These are phyloP conservation scores for Yamadazyma dushanensis DNA, from an alignment of 1,139 yeast genomes.

Conservation along the genomic window DNA sequence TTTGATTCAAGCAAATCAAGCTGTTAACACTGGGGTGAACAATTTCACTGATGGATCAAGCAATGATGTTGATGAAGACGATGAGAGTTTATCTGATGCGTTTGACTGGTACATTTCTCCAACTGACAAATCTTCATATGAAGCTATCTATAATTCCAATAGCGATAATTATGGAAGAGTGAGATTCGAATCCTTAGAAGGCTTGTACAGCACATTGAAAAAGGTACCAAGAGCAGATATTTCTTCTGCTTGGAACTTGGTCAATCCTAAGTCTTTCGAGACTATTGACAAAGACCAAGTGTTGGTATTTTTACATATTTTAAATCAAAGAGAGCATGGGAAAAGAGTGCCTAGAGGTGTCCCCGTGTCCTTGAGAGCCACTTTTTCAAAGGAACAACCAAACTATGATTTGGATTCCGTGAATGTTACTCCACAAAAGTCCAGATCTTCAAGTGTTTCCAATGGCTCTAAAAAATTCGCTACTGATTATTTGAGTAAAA, in stretches of 20 bases:
- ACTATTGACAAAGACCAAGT: conserved; percentile 94
- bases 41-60: conserved; percentile 36
- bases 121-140: conserved; percentile 74
- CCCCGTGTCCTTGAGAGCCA: conserved; percentile 89
- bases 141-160: conserved; percentile 71
- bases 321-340: conserved; percentile 88
- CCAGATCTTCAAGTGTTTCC: conserved; percentile 15
- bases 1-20: conserved; percentile 76
- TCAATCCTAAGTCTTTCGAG: conserved; percentile 83
- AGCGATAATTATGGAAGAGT: conserved; percentile 84
- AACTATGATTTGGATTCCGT: conserved; percentile 58
- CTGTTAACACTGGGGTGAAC: conserved; percentile 44
- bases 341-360: conserved; percentile 88
- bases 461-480: conserved; percentile 35
- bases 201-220: conserved; percentile 64
- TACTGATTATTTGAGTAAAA: conserved; percentile 37
- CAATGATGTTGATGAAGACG: conserved; percentile 56
- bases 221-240: conserved; percentile 83
- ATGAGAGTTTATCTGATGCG: conserved; percentile 57
- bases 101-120: conserved; percentile 98
- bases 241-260: conserved; percentile 93
- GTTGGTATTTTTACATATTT: conserved; percentile 81
- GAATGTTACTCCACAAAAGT: conserved; percentile 10
- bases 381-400: conserved; percentile 84
- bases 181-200: conserved; percentile 67